Conservation (phyloP, 805 yeast species). For the Tetrapisispora pingtungensis region DNA sequence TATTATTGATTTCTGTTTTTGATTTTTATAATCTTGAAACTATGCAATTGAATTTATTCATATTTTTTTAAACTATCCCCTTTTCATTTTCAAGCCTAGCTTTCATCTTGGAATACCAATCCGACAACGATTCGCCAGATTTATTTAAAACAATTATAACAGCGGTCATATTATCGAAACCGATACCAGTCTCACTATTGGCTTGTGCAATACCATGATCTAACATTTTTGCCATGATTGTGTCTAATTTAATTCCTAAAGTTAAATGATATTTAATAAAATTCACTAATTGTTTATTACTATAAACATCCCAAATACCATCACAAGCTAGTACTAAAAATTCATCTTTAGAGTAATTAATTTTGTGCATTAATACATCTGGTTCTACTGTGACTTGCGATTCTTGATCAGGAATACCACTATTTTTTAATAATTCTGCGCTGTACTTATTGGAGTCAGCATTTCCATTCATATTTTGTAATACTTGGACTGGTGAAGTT, state of each 20-base stretch:
- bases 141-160: slow-evolving; percentile 56
- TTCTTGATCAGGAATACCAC: slow-evolving; percentile 45
- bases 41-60: not conserved
- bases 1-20: too few species aligned
- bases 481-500: not conserved
- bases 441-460: too few species aligned
- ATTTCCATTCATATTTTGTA: not conserved
- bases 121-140: slow-evolving; percentile 34
- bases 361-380: slow-evolving; percentile 51
- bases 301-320: slow-evolving; percentile 72
- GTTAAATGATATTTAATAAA: slow-evolving; percentile 49
- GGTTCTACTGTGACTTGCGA: slow-evolving; percentile 76
- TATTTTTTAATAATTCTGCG: slow-evolving; percentile 9
- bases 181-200: slow-evolving; percentile 63
- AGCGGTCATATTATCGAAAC: slow-evolving; percentile 75
- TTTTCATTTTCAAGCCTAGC: slow-evolving; percentile 30
- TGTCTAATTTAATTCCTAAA: slow-evolving; percentile 47
- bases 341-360: slow-evolving; percentile 41
- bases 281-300: slow-evolving; percentile 43
- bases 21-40: not conserved
- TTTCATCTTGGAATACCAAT: slow-evolving; percentile 52
- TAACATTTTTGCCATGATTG: slow-evolving; percentile 47
- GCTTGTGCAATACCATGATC: slow-evolving; percentile 65
- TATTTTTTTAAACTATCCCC: slow-evolving; percentile 5
- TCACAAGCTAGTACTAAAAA: slow-evolving; percentile 70